Percentiles rank a stretch among this genome's conserved stretches.
Evolutionary conservation across 768 basidiomycete genomes (phyloP).

Genomic region (Xerocomellus chrysenteron): DNA sequence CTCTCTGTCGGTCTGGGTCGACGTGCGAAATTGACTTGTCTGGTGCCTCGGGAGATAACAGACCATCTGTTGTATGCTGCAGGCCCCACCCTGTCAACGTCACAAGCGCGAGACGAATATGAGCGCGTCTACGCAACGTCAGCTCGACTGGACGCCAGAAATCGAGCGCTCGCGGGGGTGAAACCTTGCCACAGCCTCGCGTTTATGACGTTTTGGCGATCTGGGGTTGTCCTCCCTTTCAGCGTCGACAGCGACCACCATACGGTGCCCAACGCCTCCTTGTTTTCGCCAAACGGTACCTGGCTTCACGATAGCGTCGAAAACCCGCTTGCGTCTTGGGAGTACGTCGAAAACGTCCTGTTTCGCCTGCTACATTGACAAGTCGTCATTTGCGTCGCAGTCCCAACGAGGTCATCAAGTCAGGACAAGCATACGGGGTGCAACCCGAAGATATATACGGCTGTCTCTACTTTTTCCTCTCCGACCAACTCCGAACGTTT

Average conservation of each 20-base stretch:
- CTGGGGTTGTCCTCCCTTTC: constrained; percentile 46
- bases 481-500: constrained; percentile 40
- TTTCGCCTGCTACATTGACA: background rate
- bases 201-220: constrained; percentile 37
- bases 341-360: constrained; percentile 31
- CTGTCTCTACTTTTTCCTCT: constrained; percentile 47
- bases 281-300: constrained; percentile 44
- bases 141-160: constrained; percentile 39
- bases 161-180: constrained; percentile 37
- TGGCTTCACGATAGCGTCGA: constrained; percentile 39
- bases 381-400: constrained; percentile 24
- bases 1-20: constrained; percentile 11
- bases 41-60: constrained; percentile 25
- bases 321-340: constrained; percentile 49
- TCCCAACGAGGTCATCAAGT: constrained; percentile 36
- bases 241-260: constrained; percentile 38
- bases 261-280: constrained; percentile 39
- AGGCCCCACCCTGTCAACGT: constrained; percentile 21
- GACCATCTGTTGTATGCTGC: constrained; percentile 29
- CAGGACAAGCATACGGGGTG: constrained; percentile 37
- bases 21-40: constrained; percentile 20
- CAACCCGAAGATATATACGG: constrained; percentile 44
- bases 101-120: constrained; percentile 30
- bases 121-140: constrained; percentile 32
- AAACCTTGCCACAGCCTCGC: constrained; percentile 44